These are phyloP conservation scores for Acanthamoeba divionensis DNA, from an alignment of 208 protist genomes.

Conservation along the genomic window DNA sequence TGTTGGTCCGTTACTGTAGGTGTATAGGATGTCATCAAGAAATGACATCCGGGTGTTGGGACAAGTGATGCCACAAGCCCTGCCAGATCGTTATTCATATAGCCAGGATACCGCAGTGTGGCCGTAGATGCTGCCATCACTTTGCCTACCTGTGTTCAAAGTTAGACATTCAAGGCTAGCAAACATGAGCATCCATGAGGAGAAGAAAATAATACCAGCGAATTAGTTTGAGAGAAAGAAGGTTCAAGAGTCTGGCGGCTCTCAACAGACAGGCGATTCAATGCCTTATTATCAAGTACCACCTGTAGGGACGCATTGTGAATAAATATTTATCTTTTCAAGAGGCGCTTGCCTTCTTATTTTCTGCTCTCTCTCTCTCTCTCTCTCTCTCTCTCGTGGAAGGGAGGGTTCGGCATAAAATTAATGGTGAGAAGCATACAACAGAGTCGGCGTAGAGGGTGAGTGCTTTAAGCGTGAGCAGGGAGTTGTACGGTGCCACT, in stretches of 20 bases:
- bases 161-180: neutral
- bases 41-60: slow-evolving; percentile 98
- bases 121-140: slow-evolving; percentile 98
- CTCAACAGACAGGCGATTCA: slow-evolving; percentile 96
- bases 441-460: slow-evolving; percentile 95
- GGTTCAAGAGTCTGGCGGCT: slow-evolving; percentile 93
- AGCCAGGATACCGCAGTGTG: slow-evolving; percentile 97
- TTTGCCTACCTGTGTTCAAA: slow-evolving; percentile 82
- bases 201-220: slow-evolving; percentile 82
- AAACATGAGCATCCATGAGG: neutral
- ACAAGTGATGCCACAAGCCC: slow-evolving; percentile 97
- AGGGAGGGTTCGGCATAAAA: slow-evolving; percentile 13
- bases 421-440: slow-evolving; percentile 57
- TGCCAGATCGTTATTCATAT: slow-evolving; percentile 86
- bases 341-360: neutral
- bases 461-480: slow-evolving; percentile 98
- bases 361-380: too few relatives aligned
- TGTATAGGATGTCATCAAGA: slow-evolving; percentile 98
- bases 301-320: slow-evolving; percentile 73
- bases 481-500: slow-evolving; percentile 99
- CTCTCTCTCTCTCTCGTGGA: too few relatives aligned
- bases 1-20: slow-evolving; percentile 90
- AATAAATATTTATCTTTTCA: slow-evolving; percentile 33
- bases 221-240: slow-evolving; percentile 96
- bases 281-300: slow-evolving; percentile 98